These are phyloP conservation scores for Nannizzia gypsea DNA, from an alignment of 2,329 filamentous ascomycete species.

Conservation along the genomic window DNA sequence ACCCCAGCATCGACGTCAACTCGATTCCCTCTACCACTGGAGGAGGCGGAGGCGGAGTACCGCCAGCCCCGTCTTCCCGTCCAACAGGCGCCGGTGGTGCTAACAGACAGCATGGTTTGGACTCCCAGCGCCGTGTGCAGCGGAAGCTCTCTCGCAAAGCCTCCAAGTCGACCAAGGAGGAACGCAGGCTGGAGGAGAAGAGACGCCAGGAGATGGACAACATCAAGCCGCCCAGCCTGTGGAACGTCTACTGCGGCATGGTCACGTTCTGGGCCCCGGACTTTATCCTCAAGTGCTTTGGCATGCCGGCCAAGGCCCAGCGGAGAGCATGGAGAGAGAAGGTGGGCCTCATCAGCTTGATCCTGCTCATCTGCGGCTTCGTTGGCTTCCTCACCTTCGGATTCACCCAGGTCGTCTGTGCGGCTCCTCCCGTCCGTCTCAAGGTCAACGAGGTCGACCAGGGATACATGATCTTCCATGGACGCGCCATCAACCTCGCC, in stretches of 20 bases:
- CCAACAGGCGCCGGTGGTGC: neutral
- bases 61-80: no score
- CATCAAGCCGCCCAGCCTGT: constrained; percentile 69
- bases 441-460: constrained; percentile 67
- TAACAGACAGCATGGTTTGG: neutral
- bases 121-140: constrained; percentile 29
- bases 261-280: constrained; percentile 92
- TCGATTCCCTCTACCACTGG: neutral
- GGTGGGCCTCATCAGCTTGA: constrained; percentile 91
- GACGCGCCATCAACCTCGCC: constrained; percentile 73
- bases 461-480: constrained; percentile 95
- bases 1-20: neutral
- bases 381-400: constrained; percentile 96
- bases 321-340: constrained; percentile 95
- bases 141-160: constrained; percentile 55
- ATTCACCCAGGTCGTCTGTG: constrained; percentile 82
- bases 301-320: constrained; percentile 73
- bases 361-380: constrained; percentile 71
- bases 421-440: constrained; percentile 57
- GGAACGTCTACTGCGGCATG: constrained; percentile 90
- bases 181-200: constrained; percentile 32
- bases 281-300: constrained; percentile 71
- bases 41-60: no score
- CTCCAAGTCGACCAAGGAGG: constrained; percentile 45
- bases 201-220: constrained; percentile 50